Conservation (phyloP, 345 rosid species). For the Trapa incisa region DNA sequence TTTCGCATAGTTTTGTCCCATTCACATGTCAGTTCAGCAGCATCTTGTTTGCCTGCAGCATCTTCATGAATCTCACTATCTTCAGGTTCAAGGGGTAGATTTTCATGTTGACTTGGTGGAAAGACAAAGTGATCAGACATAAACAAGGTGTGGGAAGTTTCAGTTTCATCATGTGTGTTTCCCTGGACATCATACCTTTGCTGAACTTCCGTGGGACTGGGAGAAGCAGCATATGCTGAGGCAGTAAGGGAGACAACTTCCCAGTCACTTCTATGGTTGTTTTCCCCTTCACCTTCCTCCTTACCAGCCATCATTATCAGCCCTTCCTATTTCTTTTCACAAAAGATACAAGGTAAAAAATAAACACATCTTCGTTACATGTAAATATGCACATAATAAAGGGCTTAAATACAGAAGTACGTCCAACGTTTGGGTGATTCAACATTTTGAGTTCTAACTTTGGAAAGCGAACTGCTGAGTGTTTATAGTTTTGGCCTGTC, state of each 20-base stretch:
- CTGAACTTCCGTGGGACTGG: slow-evolving; percentile 48
- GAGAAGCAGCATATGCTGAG: slow-evolving; percentile 82
- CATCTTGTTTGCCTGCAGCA: slow-evolving; percentile 22
- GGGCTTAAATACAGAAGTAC: too few species aligned
- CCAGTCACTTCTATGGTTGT: slow-evolving; percentile 67
- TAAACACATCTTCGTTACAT: background rate
- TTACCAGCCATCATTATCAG: slow-evolving; percentile 37
- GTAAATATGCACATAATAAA: too few species aligned
- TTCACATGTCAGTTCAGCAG: slow-evolving; percentile 26
- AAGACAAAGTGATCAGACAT: slow-evolving; percentile 80
- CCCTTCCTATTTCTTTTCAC: background rate
- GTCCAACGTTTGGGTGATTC: too few species aligned
- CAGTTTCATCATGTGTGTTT: slow-evolving; percentile 27
- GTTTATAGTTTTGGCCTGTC: too few species aligned
- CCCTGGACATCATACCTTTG: slow-evolving; percentile 21
- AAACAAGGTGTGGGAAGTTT: slow-evolving; percentile 52
- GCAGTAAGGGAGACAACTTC: slow-evolving; percentile 93
- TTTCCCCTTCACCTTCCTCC: slow-evolving; percentile 35
- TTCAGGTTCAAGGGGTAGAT: slow-evolving; percentile 43
- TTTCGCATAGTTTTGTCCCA: slow-evolving; percentile 35
- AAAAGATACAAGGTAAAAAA: background rate
- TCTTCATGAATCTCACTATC: slow-evolving; percentile 26
- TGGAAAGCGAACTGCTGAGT: too few species aligned
- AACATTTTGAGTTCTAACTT: too few species aligned
- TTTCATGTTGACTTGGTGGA: slow-evolving; percentile 82